These are phyloP conservation scores for Hanseniaspora sp. DNA, from an alignment of 1,139 yeast species.

Conservation along the genomic window DNA sequence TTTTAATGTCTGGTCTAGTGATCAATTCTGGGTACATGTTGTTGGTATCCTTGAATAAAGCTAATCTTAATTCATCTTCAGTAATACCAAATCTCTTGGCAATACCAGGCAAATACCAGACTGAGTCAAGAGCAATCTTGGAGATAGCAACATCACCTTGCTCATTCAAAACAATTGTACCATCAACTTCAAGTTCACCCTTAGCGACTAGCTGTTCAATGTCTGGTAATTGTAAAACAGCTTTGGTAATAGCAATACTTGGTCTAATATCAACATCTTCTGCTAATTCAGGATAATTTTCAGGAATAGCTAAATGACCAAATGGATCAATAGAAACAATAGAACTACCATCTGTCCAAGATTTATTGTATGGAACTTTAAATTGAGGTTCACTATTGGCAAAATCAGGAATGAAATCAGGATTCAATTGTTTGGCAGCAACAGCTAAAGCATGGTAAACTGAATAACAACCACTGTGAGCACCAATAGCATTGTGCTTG, in stretches of 20 bases:
- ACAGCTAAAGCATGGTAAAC: conserved; percentile 52
- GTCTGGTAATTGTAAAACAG: conserved; percentile 48
- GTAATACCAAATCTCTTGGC: conserved; percentile 48
- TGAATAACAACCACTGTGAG: conserved; percentile 50
- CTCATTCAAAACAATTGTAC: conserved; percentile 43
- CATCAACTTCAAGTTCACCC: conserved; percentile 46
- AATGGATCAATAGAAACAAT: conserved; percentile 53
- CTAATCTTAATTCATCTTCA: conserved; percentile 45
- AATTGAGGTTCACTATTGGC: conserved; percentile 54
- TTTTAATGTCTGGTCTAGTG: conserved; percentile 52
- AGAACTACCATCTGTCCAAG: conserved; percentile 44
- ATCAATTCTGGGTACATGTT: conserved; percentile 56
- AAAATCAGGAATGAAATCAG: conserved; percentile 44
- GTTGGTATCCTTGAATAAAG: conserved; percentile 51
- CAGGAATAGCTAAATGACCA: conserved; percentile 48
- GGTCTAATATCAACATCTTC: conserved; percentile 47
- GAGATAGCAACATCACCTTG: conserved; percentile 50
- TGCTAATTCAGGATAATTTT: conserved; percentile 38
- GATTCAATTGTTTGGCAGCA: conserved; percentile 43
- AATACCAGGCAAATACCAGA: conserved; percentile 55
- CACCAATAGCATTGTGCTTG: conserved; percentile 46
- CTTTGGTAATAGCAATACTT: conserved; percentile 52
- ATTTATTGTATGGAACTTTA: conserved; percentile 40
- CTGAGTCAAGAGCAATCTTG: conserved; percentile 55
- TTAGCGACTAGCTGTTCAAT: conserved; percentile 42